phyloP scores from a whole-genome alignment of 225 moss, liverwort and hornwort species.

The Marchantia paleacea region DNA sequence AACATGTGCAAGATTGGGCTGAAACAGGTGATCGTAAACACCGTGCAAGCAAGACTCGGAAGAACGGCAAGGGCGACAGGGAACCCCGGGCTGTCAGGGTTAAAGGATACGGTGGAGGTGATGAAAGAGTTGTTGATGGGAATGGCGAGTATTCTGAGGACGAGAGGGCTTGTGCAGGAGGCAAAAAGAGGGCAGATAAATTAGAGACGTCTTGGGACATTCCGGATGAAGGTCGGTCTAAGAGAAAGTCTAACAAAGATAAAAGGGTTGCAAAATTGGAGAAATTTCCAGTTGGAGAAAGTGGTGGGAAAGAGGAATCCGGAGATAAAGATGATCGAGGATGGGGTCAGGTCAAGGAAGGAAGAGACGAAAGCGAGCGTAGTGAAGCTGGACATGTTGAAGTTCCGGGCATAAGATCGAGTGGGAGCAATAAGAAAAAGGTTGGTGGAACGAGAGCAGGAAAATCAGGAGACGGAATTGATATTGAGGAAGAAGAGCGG shows the following conservation, averaged over 20 bases:
- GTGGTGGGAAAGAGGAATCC: constrained; percentile 6
- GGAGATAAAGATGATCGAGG: constrained; percentile 17
- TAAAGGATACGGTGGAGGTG: constrained; percentile 12
- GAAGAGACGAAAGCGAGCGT: constrained; percentile 12
- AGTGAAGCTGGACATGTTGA: constrained; percentile 8
- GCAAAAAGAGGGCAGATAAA: constrained; percentile 8
- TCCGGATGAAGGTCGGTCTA: constrained; percentile 10
- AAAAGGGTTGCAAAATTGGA: constrained; percentile 17
- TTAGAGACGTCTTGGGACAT: constrained; percentile 8
- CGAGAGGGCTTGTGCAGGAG: constrained; percentile 1
- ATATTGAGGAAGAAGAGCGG: constrained; percentile 9
- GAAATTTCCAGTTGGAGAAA: background rate
- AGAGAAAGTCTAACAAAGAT: constrained; percentile 18
- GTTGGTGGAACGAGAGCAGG: background rate
- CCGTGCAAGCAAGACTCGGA: constrained; percentile 6
- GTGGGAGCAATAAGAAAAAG: constrained; percentile 12
- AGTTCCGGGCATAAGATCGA: constrained; percentile 10
- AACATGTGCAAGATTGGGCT: constrained; percentile 9
- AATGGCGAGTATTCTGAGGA: constrained; percentile 17
- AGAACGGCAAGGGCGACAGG: constrained; percentile 11
- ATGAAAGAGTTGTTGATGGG: constrained; percentile 7
- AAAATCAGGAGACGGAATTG: constrained; percentile 9
- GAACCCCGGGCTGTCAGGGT: background rate
- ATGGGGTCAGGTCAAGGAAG: constrained; percentile 11
- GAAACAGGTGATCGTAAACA: constrained; percentile 16